These are phyloP conservation scores for Austroboletus eburneus DNA, from an alignment of 768 basidiomycete genomes.

Conservation along the genomic window DNA sequence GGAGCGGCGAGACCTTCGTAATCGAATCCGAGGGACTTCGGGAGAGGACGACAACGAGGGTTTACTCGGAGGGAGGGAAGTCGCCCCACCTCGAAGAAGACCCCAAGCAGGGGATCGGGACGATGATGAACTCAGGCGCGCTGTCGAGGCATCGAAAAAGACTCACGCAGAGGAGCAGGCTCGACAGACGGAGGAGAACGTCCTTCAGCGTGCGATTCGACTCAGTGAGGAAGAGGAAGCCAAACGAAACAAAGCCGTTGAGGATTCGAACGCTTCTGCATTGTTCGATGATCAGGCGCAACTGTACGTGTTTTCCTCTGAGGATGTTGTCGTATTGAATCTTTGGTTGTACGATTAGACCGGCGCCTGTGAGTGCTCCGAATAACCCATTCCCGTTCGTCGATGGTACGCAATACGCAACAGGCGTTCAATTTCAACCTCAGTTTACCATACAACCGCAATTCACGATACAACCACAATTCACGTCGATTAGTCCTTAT, in stretches of 20 bases:
- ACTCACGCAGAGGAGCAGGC: conserved; percentile 66
- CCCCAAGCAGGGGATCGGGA: conserved; percentile 40
- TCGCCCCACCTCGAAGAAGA: conserved; percentile 17
- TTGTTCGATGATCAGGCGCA: conserved; percentile 88
- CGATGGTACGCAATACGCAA: conserved; percentile 57
- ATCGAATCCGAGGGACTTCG: conserved; percentile 70
- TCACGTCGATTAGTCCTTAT: conserved; percentile 91
- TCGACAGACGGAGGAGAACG: conserved; percentile 66
- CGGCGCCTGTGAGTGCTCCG: conserved; percentile 29
- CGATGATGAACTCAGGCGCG: conserved; percentile 80
- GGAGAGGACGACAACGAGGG: conserved; percentile 33
- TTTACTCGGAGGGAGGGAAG: not conserved
- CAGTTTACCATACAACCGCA: conserved; percentile 82
- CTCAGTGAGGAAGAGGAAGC: conserved; percentile 91
- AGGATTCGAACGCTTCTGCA: conserved; percentile 66
- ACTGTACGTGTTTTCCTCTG: conserved; percentile 46
- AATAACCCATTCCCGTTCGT: conserved; percentile 59
- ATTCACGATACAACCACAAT: conserved; percentile 72
- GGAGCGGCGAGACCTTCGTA: conserved; percentile 85
- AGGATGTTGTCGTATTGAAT: conserved; percentile 5
- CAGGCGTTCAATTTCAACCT: conserved; percentile 58
- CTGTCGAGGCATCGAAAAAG: conserved; percentile 89
- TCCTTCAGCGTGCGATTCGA: conserved; percentile 75
- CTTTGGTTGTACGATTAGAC: conserved; percentile 17
- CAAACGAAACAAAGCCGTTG: conserved; percentile 62